phyloP scores from a whole-genome alignment of 2,329 filamentous ascomycete species.

The Cercospora nicotianae region DNA sequence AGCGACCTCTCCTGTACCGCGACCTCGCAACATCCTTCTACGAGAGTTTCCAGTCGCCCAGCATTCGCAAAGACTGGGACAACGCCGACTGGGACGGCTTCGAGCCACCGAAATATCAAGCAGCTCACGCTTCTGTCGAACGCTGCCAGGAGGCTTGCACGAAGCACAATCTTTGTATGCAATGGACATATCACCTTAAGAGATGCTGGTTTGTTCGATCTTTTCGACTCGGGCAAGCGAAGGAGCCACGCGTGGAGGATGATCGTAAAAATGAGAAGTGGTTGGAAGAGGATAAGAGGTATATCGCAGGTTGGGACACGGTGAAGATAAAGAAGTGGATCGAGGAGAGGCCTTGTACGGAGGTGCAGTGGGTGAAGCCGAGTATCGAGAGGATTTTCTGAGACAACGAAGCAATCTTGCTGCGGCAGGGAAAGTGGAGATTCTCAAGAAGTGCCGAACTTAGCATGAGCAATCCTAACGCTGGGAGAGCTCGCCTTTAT shows the following conservation, averaged over 20 bases:
- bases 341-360: conserved; percentile 40
- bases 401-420: not conserved
- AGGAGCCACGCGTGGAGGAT: conserved; percentile 32
- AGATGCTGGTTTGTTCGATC: conserved; percentile 34
- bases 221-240: conserved; percentile 42
- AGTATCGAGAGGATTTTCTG: conserved; percentile 30
- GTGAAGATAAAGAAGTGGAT: conserved; percentile 40
- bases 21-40: conserved; percentile 38
- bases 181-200: conserved; percentile 37
- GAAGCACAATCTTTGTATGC: conserved; percentile 35
- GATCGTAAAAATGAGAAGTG: conserved; percentile 29
- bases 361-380: conserved; percentile 44
- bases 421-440: not conserved
- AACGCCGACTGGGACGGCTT: conserved; percentile 40
- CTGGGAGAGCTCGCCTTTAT: not conserved
- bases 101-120: conserved; percentile 31
- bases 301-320: conserved; percentile 43
- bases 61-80: conserved; percentile 36
- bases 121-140: conserved; percentile 36
- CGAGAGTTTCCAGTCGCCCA: conserved; percentile 22
- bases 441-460: too few species aligned
- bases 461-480: not conserved
- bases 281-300: conserved; percentile 41
- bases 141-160: conserved; percentile 51
- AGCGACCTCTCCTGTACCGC: conserved; percentile 30